These are phyloP conservation scores for Ormosia emarginata DNA, from an alignment of 306 rosid genomes.

Conservation along the genomic window DNA sequence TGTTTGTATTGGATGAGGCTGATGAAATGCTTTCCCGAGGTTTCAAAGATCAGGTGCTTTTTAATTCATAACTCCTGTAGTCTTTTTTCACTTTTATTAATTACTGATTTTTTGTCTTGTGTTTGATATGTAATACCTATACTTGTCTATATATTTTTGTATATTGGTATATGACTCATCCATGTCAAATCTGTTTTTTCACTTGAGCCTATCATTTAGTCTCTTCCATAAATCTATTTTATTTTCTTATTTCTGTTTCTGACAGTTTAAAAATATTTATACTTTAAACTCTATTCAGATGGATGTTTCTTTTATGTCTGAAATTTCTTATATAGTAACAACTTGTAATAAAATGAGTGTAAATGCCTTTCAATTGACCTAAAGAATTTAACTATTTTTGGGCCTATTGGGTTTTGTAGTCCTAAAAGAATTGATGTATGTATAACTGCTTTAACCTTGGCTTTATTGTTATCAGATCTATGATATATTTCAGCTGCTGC, in stretches of 20 bases:
- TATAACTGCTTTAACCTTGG: not conserved
- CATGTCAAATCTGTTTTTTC: not conserved
- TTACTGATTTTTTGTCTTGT: not conserved
- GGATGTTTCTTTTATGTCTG: not conserved
- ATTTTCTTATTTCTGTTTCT: not conserved
- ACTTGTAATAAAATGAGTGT: not conserved
- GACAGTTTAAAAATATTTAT: not conserved
- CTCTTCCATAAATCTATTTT: not conserved
- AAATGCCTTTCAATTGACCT: not conserved
- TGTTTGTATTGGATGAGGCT: slow-evolving; percentile 88
- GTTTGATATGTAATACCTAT: not conserved
- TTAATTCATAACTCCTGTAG: not conserved
- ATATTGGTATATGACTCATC: not conserved
- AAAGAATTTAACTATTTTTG: not conserved
- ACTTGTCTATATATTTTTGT: not conserved
- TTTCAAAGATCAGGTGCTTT: slow-evolving; percentile 73
- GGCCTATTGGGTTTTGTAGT: not conserved
- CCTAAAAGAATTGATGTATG: not conserved
- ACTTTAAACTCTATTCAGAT: not conserved
- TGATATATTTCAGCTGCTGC: slow-evolving; percentile 80
- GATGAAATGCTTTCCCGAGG: slow-evolving; percentile 86
- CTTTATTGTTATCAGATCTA: slow-evolving; percentile 52
- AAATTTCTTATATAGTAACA: not conserved
- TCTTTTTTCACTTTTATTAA: not conserved
- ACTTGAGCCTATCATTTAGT: not conserved